A percentile compares a stretch with the other conserved stretches of the same genome.
phyloP scores from a whole-genome alignment of 768 basidiomycete genomes.

The Suillus occidentalis region DNA sequence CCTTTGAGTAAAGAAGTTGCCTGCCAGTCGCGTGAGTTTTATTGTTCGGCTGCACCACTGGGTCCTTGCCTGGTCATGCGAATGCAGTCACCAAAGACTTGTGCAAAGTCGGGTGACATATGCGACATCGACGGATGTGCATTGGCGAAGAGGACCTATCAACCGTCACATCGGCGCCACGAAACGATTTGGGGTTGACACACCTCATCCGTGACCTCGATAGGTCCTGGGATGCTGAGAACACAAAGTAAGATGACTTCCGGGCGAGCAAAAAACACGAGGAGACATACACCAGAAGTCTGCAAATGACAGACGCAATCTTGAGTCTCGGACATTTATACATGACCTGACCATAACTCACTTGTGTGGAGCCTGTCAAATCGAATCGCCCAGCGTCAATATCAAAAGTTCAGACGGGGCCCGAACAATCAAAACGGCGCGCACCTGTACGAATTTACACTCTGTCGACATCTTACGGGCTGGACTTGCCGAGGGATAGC shows the following conservation, averaged over 20 bases:
- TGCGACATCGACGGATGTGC: slow-evolving; percentile 91
- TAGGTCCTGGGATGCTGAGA: slow-evolving; percentile 60
- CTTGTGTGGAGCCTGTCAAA: slow-evolving; percentile 47
- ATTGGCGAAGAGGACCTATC: slow-evolving; percentile 86
- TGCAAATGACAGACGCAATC: slow-evolving; percentile 27
- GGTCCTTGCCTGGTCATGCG: slow-evolving; percentile 66
- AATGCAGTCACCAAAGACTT: slow-evolving; percentile 86
- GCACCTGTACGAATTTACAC: slow-evolving; percentile 24
- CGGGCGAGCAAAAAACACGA: not conserved
- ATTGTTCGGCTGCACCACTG: slow-evolving; percentile 15
- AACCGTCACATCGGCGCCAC: not conserved
- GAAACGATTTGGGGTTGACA: not conserved
- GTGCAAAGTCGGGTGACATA: slow-evolving; percentile 84
- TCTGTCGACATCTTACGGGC: slow-evolving; percentile 19
- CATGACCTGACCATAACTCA: slow-evolving; percentile 28
- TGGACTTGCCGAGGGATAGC: not conserved
- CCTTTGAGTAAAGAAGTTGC: slow-evolving; percentile 74
- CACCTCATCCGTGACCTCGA: slow-evolving; percentile 64
- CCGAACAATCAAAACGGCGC: not conserved
- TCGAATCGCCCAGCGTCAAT: slow-evolving; percentile 9
- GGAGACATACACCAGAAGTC: slow-evolving; percentile 47
- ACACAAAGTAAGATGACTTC: slow-evolving; percentile 12
- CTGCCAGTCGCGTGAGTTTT: slow-evolving; percentile 34
- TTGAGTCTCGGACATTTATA: slow-evolving; percentile 22
- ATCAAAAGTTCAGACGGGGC: not conserved